Base-by-base conservation (phyloP, 495 filamentous ascomycete species). In the Neurospora africana region DNA sequence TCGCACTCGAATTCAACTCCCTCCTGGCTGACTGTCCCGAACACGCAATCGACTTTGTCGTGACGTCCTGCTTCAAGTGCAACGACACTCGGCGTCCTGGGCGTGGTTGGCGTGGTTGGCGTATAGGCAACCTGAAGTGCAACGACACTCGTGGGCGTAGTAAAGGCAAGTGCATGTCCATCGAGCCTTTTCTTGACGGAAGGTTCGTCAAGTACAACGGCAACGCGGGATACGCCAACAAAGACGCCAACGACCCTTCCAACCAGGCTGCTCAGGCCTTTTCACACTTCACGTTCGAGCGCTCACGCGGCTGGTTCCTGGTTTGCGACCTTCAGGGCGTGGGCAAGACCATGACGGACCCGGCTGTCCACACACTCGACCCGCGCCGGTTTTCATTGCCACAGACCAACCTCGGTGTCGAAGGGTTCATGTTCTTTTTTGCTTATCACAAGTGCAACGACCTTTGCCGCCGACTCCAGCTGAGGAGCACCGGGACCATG, bases 231-330 rank as follows among this genome's bases (percentile, higher is more conserved):
- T 82, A 70, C 19, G 81, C 82, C 58, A 81, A 80, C 58, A 67
- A 79, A 2, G 77, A 76, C 5, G 40, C 74, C 4, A 36, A 72
- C 4, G 72, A 78, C 41, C 68, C 39, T 1, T 74, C 76, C 70
- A 79, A 79, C 44, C 58, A 74, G 33, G 72, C 74, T 27, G 82
- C 82, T 0, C 81, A 83, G 67, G 82, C 81, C 11, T 83, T 83
- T 68, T 82, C 79, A 1, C 82, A 83, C 67, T 83, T 83, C 37
- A 81, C 82, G 37, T 83, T 81, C 65, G 82, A 83, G 75, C 78
- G 81, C n/a, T 83, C 82, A 5, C 38, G 58, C 23, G 82, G 82
- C 23, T 58, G 43, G 53, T 76, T 83, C 9, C 69, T 83, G 17
- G 76, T 83, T 4, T 68, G 21, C 23, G 81, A 83, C 69, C 47